Base-by-base conservation (phyloP, 1,284 basidiomycete genomes). In the Anthracocystis setariae region DNA sequence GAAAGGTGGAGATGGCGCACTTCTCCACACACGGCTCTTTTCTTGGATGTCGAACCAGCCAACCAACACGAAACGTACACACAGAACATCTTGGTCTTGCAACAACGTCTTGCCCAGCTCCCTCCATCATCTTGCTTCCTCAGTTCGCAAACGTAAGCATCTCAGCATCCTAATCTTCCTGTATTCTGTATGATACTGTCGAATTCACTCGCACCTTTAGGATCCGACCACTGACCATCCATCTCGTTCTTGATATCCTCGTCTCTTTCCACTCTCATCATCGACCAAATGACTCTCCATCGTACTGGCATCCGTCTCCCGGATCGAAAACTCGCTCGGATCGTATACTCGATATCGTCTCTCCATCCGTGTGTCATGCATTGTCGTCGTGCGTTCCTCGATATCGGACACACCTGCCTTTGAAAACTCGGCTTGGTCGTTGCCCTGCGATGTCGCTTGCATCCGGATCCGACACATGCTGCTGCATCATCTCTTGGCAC, bases 11-110 rank as follows among this genome's bases (percentile, higher is more conserved):
- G 55, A 46, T 53, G 45, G 46, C 29, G 46, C 50, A 40, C n/a
- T 66, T 52, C 64, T 66, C 64, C 64, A 66, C 64, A 66, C 60
- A 20, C 46, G n/a, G n/a, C n/a, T n/a, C n/a, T n/a, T 37, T 23
- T 42, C 24, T 24, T 50, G 29, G 17, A 40, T 21, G 40, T 40
- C 15, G 20, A 38, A 48, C 45, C 20, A 20, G 18, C 40, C 38
- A 38, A 40, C 37, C n/a, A n/a, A 29, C 29, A 29, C 7, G 29
- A 29, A 29, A 29, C 29, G 29, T 12, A 7, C 29, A 12, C 29
- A 29, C 29, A 12, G 7, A 7, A 29, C 29, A 29, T 29, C 7
- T 29, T 29, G 29, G 12, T 12, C 12, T 29, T 12, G 29, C 29
- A 29, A 12, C 46, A 25, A n/a, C 25, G 33, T 40, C 24, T 32